Evolutionary conservation across 371 early-diverging fungal species (phyloP).

Genomic region (Apophysomyces ossiformis): DNA sequence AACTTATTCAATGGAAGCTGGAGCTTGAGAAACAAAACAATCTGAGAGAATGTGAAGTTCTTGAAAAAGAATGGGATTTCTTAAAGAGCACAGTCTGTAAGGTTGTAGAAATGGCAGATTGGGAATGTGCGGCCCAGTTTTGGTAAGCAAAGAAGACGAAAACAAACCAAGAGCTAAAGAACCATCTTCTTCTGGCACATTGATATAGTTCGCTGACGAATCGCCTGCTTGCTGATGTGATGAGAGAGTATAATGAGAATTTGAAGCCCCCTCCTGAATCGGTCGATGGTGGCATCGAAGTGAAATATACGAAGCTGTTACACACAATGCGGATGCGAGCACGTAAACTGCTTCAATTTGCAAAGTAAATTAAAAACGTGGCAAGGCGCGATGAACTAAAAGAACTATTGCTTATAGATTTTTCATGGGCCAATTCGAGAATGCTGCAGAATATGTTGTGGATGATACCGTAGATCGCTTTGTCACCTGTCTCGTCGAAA

Average conservation of each 20-base stretch:
- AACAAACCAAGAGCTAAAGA: not conserved
- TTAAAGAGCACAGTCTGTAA: constrained; percentile 67
- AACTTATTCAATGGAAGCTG: constrained; percentile 74
- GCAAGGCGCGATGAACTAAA: not conserved
- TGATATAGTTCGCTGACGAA: constrained; percentile 48
- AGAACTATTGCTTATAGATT: constrained; percentile 31
- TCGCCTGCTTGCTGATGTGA: constrained; percentile 50
- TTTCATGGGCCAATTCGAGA: constrained; percentile 72
- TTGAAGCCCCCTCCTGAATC: constrained; percentile 43
- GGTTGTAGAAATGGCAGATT: constrained; percentile 74
- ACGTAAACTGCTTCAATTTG: constrained; percentile 66
- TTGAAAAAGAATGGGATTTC: constrained; percentile 86
- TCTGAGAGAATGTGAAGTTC: constrained; percentile 76
- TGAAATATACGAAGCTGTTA: constrained; percentile 64
- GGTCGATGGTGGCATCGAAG: constrained; percentile 54
- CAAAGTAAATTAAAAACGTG: constrained; percentile 41
- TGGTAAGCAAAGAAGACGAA: constrained; percentile 51
- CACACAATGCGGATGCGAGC: constrained; percentile 71
- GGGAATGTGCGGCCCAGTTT: constrained; percentile 78
- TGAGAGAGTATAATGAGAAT: constrained; percentile 54
- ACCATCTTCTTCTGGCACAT: not conserved
- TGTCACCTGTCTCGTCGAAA: constrained; percentile 62
- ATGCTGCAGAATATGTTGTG: constrained; percentile 75
- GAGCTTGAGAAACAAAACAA: constrained; percentile 59
- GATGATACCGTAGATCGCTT: constrained; percentile 53